phyloP scores from a whole-genome alignment of 768 basidiomycete species.

The Suillus weaverae region DNA sequence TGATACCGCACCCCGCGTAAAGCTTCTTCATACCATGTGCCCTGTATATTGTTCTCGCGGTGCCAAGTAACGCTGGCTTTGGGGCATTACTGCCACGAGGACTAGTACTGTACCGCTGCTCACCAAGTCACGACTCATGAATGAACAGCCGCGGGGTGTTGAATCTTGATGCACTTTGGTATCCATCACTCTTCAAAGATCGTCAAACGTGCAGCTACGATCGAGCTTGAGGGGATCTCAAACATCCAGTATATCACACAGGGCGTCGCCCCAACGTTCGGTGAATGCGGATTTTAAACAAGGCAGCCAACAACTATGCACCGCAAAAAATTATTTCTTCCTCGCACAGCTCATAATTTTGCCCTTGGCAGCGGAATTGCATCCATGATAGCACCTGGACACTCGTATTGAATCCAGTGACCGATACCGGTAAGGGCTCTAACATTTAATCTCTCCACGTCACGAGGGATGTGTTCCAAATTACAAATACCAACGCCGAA shows the following conservation, averaged over 20 bases:
- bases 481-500: neutral
- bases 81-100: constrained; percentile 39
- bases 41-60: constrained; percentile 67
- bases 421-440: constrained; percentile 17
- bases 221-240: neutral
- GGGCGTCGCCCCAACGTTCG: neutral
- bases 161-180: neutral
- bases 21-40: constrained; percentile 77
- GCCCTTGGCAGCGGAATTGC: constrained; percentile 1
- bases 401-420: constrained; percentile 31
- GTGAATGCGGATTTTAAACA: neutral
- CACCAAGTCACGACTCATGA: too few species aligned
- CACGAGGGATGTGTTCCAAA: constrained; percentile 14
- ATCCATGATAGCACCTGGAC: constrained; percentile 21
- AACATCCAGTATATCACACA: neutral
- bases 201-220: neutral
- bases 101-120: constrained; percentile 21
- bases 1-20: constrained; percentile 93
- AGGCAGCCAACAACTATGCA: neutral
- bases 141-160: neutral
- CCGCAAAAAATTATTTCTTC: neutral
- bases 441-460: neutral
- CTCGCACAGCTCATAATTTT: neutral
- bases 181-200: neutral
- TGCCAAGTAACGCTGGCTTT: constrained; percentile 49